Percentiles rank a stretch among this genome's conserved stretches.
Evolutionary conservation across 2,329 filamentous ascomycete species (phyloP).

Genomic region (Cytospora mali): DNA sequence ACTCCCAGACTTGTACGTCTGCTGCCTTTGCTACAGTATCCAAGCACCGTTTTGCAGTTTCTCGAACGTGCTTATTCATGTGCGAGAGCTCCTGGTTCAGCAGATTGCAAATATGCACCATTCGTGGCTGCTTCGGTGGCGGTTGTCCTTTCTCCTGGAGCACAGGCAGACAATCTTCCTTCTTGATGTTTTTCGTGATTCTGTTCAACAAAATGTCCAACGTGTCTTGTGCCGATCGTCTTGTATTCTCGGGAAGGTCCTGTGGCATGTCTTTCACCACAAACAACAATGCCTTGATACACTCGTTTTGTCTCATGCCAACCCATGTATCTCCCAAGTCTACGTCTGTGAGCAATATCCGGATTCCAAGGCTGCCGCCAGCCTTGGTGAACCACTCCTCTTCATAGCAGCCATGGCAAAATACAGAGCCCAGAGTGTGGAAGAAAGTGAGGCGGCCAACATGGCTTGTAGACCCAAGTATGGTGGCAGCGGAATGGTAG

Average conservation of each 20-base stretch:
- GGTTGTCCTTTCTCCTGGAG: slow-evolving; percentile 46
- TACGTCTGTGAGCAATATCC: slow-evolving; percentile 81
- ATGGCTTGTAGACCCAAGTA: slow-evolving; percentile 75
- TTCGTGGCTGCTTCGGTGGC: slow-evolving; percentile 56
- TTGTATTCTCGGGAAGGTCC: slow-evolving; percentile 88
- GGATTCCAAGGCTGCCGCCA: slow-evolving; percentile 87
- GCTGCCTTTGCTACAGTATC: slow-evolving; percentile 79
- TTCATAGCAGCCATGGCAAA: slow-evolving; percentile 93
- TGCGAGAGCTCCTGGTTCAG: slow-evolving; percentile 89
- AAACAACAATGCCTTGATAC: slow-evolving; percentile 89
- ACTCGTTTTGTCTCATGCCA: slow-evolving; percentile 78
- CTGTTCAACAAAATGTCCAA: slow-evolving; percentile 77
- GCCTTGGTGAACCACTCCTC: slow-evolving; percentile 99
- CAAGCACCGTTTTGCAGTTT: slow-evolving; percentile 80
- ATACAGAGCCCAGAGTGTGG: slow-evolving; percentile 75
- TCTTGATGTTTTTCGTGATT: slow-evolving; percentile 77
- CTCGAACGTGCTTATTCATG: slow-evolving; percentile 93
- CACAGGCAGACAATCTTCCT: slow-evolving; percentile 67
- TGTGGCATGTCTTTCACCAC: slow-evolving; percentile 98
- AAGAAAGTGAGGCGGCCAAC: slow-evolving; percentile 84
- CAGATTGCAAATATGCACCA: slow-evolving; percentile 78
- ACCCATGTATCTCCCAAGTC: slow-evolving; percentile 86
- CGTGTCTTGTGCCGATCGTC: slow-evolving; percentile 79
- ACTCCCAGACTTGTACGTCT: slow-evolving; percentile 78
- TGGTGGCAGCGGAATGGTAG: slow-evolving; percentile 72